Conservation (phyloP, 768 basidiomycete species). For the Boletus eberwhitei region DNA sequence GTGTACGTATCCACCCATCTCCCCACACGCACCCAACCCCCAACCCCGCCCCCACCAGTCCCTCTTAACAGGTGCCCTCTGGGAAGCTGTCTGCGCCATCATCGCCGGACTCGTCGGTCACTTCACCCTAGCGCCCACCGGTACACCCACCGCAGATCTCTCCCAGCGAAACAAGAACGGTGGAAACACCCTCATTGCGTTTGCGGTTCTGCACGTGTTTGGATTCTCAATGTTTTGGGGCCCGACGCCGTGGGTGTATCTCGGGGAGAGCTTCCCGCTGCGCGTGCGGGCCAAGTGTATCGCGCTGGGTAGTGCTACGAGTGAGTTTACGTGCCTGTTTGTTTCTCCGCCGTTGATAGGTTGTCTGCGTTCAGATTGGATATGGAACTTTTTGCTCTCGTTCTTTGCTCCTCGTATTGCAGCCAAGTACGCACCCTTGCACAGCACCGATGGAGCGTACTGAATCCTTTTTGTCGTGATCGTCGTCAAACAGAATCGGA, state of each 20-base stretch:
- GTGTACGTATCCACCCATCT: conserved; percentile 33
- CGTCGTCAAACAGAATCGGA: conserved; percentile 45
- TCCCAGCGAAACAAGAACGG: conserved; percentile 50
- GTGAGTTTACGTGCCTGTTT: conserved; percentile 20
- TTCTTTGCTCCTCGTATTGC: conserved; percentile 73
- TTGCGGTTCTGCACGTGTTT: conserved; percentile 72
- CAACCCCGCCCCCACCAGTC: background rate
- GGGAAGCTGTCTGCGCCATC: conserved; percentile 58
- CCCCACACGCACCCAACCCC: conserved; percentile 19
- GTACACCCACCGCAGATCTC: conserved; percentile 44
- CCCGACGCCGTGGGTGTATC: conserved; percentile 70
- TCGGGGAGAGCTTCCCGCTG: conserved; percentile 80
- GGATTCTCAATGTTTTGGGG: conserved; percentile 76
- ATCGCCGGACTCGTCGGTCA: conserved; percentile 73
- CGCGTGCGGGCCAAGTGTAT: conserved; percentile 74
- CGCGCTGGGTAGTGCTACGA: conserved; percentile 62
- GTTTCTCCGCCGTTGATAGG: background rate
- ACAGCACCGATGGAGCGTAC: no score
- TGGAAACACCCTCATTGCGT: conserved; percentile 60
- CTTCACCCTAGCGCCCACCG: conserved; percentile 54
- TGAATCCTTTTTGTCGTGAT: background rate
- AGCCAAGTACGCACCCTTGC: conserved; percentile 35
- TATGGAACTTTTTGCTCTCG: conserved; percentile 72
- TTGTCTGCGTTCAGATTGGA: conserved; percentile 40
- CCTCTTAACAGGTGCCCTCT: conserved; percentile 41